Evolutionary conservation across 768 basidiomycete genomes (phyloP), one percentile per base, ranked within the genome.

Genomic region (Glaciozyma antarctica): DNA sequence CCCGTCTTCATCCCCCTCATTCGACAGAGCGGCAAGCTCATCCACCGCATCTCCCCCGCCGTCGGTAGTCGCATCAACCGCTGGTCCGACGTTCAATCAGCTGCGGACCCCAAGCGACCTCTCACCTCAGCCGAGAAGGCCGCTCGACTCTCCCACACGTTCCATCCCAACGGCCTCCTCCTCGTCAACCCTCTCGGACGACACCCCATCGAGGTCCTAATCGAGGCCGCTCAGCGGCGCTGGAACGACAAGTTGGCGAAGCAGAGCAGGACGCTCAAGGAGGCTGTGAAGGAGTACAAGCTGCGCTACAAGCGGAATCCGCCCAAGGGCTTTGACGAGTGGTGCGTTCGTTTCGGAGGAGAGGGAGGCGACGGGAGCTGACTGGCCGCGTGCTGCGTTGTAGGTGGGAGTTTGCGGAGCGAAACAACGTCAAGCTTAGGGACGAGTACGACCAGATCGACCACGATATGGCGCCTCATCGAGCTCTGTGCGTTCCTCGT

Each of bases 321-420:
- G 12, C 93, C 94, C 0, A 84, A 82, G 59, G 93, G 92, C 1
- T 99, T 98, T 69, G 92, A 90, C 74, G 78, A 81, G n/a, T 97
- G 94, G 93, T 94, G 74, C 65, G 76, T 45, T 48, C 6, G 21
- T 34, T 13, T 17, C 4, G 21, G 22, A 58, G 24, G n/a, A 24
- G 55, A 9, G 16, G n/a, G 9, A 16, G 10, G 30, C 12, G 54
- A 53, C 45, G 21, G 22, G 22, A 34, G 41, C 9, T 21, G 28
- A n/a, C 34, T 38, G 43, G 26, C 17, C 12, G 21, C 22, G 19
- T 28, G 17, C 19, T 48, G 6, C 49, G 5, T 34, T 45, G 7
- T 34, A 75, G 81, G 80, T 82, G 82, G 81, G 68, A 74, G 12
- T 83, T 81, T 71, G 79, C 79, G 28, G 65, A 77, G 54, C 67